These are phyloP conservation scores for Gamsiella multidivaricata DNA, from an alignment of 192 early-diverging fungal species.

Conservation along the genomic window DNA sequence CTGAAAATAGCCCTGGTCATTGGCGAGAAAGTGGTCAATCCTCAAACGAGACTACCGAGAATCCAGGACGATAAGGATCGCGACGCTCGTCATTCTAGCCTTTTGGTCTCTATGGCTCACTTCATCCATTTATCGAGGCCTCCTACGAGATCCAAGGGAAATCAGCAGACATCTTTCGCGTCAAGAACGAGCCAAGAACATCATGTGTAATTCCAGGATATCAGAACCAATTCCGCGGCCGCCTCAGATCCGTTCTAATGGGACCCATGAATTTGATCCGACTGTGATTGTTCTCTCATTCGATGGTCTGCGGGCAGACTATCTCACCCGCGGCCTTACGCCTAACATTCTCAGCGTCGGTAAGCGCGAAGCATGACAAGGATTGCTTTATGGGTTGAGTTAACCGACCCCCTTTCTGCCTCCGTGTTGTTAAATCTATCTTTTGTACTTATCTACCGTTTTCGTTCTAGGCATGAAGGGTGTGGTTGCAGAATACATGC, in stretches of 20 bases:
- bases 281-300: conserved; percentile 87
- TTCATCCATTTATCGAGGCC: too few species aligned
- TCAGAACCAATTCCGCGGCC: conserved; percentile 8
- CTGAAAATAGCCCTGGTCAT: conserved; percentile 26
- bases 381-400: too few species aligned
- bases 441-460: neutral
- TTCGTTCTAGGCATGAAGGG: conserved; percentile 59
- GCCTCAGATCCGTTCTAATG: conserved; percentile 59
- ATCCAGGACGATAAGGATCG: conserved; percentile 7
- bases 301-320: conserved; percentile 90
- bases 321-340: conserved; percentile 78
- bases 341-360: conserved; percentile 71
- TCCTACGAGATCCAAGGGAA: too few species aligned
- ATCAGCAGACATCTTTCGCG: too few species aligned
- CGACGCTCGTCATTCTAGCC: neutral
- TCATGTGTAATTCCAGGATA: conserved; percentile 23
- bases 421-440: too few species aligned
- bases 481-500: conserved; percentile 69
- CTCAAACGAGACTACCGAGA: conserved; percentile 10
- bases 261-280: conserved; percentile 72
- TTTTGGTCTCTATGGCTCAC: conserved; percentile 2
- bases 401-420: too few species aligned
- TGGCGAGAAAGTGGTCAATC: conserved; percentile 18
- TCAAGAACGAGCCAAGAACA: conserved; percentile 12
- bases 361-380: conserved; percentile 23